Evolutionary conservation across 371 early-diverging fungal genomes (phyloP), one percentile per base, ranked within the genome.

Genomic region (Mucor circinelloides): DNA sequence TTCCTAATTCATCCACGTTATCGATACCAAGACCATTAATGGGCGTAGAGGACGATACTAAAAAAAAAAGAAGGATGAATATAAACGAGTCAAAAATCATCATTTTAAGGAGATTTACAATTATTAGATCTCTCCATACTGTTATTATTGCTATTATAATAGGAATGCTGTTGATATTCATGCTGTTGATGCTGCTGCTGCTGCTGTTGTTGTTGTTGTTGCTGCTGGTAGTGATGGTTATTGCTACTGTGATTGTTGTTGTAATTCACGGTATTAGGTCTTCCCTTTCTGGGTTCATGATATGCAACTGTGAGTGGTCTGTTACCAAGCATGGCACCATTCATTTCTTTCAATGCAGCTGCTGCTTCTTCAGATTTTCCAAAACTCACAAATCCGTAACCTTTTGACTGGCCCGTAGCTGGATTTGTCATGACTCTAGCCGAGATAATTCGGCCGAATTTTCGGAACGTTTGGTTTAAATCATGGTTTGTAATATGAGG

Each of bases 391-490:
- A 81, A 81, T 1, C 81, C 81, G 64, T 74, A 81, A 1, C 81
- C 81, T 57, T 81, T 81, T 15, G 81, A 81, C 31, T 76, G 76
- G 3, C 75, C 71, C 2, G 78, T 81, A 17, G 68, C 58, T 36
- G 78, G 72, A 38, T 81, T 78, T 57, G 71, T 72, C 81, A 81
- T 81, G 56, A 81, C 81, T 58, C 78, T 73, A 17, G 79, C 82
- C 30, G 82, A 82, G 27, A 84, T 71, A 44, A 84, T 82, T 42
- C 73, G 74, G 32, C 85, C 85, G 59, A 73, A 84, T 59, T 65
- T 67, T 28, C 74, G 67, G 60, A 84, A 84, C 7, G 72, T 58
- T 31, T 68, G 67, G 61, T 66, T 77, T 19, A 84, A 66, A 59
- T 82, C 77, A 13, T 71, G 56, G 48, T 68, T 84, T 6, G 74